A percentile compares a stretch with the other conserved stretches of the same genome.
Conservation (phyloP, 768 basidiomycete genomes). For the Astraeus odoratus region DNA sequence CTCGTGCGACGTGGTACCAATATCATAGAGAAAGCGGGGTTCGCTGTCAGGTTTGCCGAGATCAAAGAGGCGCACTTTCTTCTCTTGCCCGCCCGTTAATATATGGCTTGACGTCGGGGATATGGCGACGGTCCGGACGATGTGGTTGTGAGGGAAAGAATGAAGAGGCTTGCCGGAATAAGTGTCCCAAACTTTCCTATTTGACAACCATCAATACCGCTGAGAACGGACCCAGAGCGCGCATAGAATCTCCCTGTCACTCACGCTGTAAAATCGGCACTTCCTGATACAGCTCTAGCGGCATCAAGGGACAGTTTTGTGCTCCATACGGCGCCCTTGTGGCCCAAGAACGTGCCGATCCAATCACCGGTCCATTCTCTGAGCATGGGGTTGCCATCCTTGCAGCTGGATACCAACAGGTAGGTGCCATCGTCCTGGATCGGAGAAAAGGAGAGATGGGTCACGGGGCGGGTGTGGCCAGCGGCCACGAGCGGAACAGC, state of each 20-base stretch:
- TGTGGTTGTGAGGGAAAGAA: constrained; percentile 98
- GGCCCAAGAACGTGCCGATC: constrained; percentile 89
- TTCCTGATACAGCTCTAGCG: constrained; percentile 83
- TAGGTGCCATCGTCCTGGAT: constrained; percentile 81
- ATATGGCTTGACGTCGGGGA: constrained; percentile 64
- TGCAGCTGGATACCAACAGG: constrained; percentile 92
- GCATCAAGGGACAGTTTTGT: constrained; percentile 86
- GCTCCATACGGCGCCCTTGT: constrained; percentile 96
- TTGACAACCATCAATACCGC: constrained; percentile 7
- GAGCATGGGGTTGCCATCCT: constrained; percentile 97
- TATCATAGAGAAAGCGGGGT: constrained; percentile 68
- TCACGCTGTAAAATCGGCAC: constrained; percentile 97
- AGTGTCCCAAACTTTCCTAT: constrained; percentile 94
- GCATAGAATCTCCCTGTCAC: constrained; percentile 21
- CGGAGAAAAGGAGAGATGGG: constrained; percentile 88
- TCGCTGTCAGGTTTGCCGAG: constrained; percentile 81
- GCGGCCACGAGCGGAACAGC: constrained; percentile 77
- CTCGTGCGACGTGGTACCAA: constrained; percentile 63
- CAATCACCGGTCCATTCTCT: constrained; percentile 98
- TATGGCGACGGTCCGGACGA: constrained; percentile 91
- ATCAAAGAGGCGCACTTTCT: constrained; percentile 95
- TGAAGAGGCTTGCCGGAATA: constrained; percentile 82
- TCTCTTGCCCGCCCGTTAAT: constrained; percentile 93
- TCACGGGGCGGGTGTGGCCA: constrained; percentile 83
- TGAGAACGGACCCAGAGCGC: too few relatives aligned